Base-by-base conservation (phyloP, 108 stramenopile species). In the Parmales sp. region DNA sequence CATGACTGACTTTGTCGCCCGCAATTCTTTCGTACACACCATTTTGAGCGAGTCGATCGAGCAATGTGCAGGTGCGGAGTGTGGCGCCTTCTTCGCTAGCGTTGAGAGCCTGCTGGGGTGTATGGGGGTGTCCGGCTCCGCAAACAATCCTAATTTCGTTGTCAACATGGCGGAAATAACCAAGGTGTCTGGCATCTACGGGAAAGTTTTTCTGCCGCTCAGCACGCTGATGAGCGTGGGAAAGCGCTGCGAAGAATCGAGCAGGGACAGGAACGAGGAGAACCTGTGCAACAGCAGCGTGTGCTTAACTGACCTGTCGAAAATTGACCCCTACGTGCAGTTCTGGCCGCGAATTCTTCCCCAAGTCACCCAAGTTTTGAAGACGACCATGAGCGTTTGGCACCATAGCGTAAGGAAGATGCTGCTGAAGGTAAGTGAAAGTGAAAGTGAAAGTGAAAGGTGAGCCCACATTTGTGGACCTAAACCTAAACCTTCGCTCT, bases 201-300 rank as follows among this genome's bases (percentile, higher is more conserved):
- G 72, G 9, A 54, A 69, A 8, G 51, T 86, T 48, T 92, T 89
- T 72, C 86, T 85, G 5, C 78, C 88, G 65, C 76, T 90, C 65
- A 92, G 89, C 73, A 83, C 86, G 63, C 49, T 92, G n/a, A 69
- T 92, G 0, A 88, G 84, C 0, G 91, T 92, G 39, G 91, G 91
- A 38, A 86, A 87, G 76, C 67, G 91, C 41, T 92, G 91, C 69
- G 78, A 90, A 38, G 68, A 85, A 86, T 66, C 84, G 85, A 8
- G 83, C 26, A 78, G 82, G 74, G 37, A 71, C 73, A 48, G 75
- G 79, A 5, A 38, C 77, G 63, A 79, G 69, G 66, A 51, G 81
- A 64, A 73, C 50, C 77, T 51, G 71, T 86, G 88, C 67, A 89
- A 92, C 67, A 88, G 89, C 9, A 85, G 89, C 43, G 80, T 92